A percentile compares a stretch with the other conserved stretches of the same genome.
These are phyloP conservation scores for Saccharomyces hybrid DNA, from an alignment of 1,139 yeast genomes.

Conservation along the genomic window DNA sequence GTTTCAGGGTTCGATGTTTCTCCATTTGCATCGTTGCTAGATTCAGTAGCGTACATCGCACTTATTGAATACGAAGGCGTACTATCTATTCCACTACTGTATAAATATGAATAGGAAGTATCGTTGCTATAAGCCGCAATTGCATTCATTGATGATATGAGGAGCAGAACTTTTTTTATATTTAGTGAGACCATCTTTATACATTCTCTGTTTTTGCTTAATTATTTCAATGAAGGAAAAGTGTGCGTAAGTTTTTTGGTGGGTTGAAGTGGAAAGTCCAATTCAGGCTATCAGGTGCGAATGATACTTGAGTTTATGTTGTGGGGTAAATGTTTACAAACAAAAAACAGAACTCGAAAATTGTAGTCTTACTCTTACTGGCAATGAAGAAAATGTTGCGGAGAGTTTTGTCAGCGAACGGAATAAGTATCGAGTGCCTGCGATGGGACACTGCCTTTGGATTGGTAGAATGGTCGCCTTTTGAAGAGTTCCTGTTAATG, in stretches of 20 bases:
- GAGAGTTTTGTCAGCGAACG: no score
- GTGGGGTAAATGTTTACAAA: no score
- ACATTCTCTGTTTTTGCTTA: neutral
- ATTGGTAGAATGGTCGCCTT: neutral
- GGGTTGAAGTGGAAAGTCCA: no score
- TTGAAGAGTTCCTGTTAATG: neutral
- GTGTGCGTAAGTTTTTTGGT: neutral
- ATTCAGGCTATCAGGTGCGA: no score
- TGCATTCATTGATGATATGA: neutral
- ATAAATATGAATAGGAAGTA: neutral
- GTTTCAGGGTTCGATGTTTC: neutral
- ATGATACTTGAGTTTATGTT: no score
- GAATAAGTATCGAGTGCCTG: neutral
- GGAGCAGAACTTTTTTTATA: neutral
- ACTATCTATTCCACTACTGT: neutral
- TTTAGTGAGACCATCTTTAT: neutral
- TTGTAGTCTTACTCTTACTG: no score
- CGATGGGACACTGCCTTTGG: neutral
- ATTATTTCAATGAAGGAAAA: neutral
- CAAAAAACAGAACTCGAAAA: no score
- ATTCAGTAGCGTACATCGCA: neutral
- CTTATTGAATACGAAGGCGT: neutral
- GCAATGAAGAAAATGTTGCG: no score
- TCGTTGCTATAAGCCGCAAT: neutral
- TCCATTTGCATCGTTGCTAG: neutral